Conservation (phyloP, 208 protist genomes). For the Leishmania amazonensis region DNA sequence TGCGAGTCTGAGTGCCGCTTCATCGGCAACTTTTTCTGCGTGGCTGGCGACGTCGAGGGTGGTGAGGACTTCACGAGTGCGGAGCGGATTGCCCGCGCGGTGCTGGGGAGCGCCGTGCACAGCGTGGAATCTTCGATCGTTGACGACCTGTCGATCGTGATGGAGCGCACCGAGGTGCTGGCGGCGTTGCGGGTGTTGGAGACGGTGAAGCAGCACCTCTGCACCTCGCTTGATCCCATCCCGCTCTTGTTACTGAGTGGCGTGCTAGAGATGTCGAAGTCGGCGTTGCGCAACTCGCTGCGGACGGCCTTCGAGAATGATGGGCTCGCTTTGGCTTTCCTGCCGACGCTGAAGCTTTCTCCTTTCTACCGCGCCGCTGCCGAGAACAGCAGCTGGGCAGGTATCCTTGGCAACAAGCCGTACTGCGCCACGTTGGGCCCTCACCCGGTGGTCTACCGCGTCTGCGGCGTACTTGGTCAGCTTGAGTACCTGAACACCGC, state of each 20-base stretch:
- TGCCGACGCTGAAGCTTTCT: constrained; percentile 45
- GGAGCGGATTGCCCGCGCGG: constrained; percentile 58
- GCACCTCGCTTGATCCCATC: constrained; percentile 77
- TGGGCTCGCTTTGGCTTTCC: constrained; percentile 42
- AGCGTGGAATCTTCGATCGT: constrained; percentile 40
- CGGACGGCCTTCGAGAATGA: constrained; percentile 67
- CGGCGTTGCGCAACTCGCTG: constrained; percentile 52
- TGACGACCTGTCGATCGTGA: constrained; percentile 56
- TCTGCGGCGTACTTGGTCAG: constrained; percentile 55
- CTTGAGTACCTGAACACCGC: constrained; percentile 74
- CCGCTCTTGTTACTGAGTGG: constrained; percentile 81
- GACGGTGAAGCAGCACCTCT: constrained; percentile 75
- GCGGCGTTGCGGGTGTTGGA: constrained; percentile 73
- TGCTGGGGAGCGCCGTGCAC: constrained; percentile 50
- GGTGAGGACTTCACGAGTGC: constrained; percentile 52
- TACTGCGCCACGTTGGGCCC: constrained; percentile 65
- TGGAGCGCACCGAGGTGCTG: constrained; percentile 54
- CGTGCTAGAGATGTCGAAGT: constrained; percentile 77
- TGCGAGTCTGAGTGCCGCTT: constrained; percentile 78
- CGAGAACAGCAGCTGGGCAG: constrained; percentile 16
- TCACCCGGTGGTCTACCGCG: constrained; percentile 55
- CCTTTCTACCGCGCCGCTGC: constrained; percentile 36
- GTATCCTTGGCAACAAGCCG: constrained; percentile 37
- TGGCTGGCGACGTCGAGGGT: constrained; percentile 43
- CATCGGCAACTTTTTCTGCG: constrained; percentile 81